A percentile compares a stretch with the other conserved stretches of the same genome.
Conservation (phyloP, 1,139 yeast species). For the Wickerhamomyces sp. region DNA sequence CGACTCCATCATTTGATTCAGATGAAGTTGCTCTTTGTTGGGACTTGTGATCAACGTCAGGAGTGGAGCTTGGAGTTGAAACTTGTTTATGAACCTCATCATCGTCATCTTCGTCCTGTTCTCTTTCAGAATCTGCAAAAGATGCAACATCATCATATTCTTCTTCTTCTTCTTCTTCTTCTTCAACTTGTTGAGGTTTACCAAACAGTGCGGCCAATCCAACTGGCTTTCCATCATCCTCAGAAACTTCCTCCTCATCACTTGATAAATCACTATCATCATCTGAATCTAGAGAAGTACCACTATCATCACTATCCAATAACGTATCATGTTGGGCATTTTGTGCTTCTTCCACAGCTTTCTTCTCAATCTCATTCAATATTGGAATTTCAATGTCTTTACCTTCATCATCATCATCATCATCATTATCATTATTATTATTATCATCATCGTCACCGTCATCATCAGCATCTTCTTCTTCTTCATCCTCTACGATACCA, state of each 20-base stretch:
- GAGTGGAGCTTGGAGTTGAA: constrained; percentile 25
- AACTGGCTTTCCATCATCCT: constrained; percentile 11
- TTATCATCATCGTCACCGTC: constrained; percentile 23
- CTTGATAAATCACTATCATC: constrained; percentile 14
- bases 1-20: constrained; percentile 41
- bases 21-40: constrained; percentile 21
- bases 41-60: constrained; percentile 20
- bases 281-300: constrained; percentile 25
- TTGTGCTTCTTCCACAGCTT: constrained; percentile 18
- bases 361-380: constrained; percentile 22
- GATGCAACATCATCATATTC: constrained; percentile 12
- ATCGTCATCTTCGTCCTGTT: constrained; percentile 14
- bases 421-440: too few species aligned
- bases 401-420: constrained; percentile 16
- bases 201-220: constrained; percentile 25
- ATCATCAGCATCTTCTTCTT: constrained; percentile 22
- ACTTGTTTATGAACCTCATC: constrained; percentile 14
- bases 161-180: constrained; percentile 19
- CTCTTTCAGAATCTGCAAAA: constrained; percentile 10
- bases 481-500: too few species aligned
- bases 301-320: constrained; percentile 22
- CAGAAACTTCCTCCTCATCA: constrained; percentile 10
- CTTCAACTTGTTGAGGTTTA: constrained; percentile 13
- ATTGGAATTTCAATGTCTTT: constrained; percentile 23
- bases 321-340: constrained; percentile 18